These are phyloP conservation scores for Hypholoma fasciculare DNA, from an alignment of 768 basidiomycete genomes.

Conservation along the genomic window DNA sequence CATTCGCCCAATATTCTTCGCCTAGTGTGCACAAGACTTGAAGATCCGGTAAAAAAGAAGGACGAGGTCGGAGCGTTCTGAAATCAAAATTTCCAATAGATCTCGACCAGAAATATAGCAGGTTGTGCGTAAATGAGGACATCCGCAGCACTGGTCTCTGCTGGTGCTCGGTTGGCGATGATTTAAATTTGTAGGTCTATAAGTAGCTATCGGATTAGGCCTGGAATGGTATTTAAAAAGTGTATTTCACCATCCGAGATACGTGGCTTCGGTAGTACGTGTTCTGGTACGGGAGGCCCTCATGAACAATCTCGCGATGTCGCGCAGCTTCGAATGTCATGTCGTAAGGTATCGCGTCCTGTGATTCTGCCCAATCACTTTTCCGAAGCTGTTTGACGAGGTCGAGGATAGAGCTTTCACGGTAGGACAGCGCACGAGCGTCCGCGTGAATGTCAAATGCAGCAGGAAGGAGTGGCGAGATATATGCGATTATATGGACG, in stretches of 20 bases:
- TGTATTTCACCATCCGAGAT: constrained; percentile 32
- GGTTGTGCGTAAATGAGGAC: constrained; percentile 4
- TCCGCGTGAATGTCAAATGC: constrained; percentile 43
- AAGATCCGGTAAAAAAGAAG: constrained; percentile 25
- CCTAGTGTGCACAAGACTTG: constrained; percentile 7
- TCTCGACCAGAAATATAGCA: constrained; percentile 22
- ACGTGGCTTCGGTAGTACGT: constrained; percentile 46
- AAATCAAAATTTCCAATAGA: constrained; percentile 41
- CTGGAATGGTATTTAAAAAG: background rate
- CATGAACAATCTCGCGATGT: constrained; percentile 35
- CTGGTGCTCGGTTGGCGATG: constrained; percentile 1
- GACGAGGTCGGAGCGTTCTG: constrained; percentile 30
- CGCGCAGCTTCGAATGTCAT: constrained; percentile 46
- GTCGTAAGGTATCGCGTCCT: constrained; percentile 47
- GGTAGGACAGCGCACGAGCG: constrained; percentile 38
- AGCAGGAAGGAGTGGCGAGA: constrained; percentile 40
- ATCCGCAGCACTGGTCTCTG: background rate
- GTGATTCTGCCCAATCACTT: constrained; percentile 49
- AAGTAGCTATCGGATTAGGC: constrained; percentile 1
- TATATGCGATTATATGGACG: constrained; percentile 42
- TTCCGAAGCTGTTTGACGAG: constrained; percentile 40
- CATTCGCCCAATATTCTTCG: constrained; percentile 41
- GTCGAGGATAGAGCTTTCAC: constrained; percentile 30
- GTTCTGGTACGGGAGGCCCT: constrained; percentile 33
- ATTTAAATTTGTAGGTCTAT: background rate